Evolutionary conservation across 345 rosid species (phyloP).

Genomic region (Camelina sativa): DNA sequence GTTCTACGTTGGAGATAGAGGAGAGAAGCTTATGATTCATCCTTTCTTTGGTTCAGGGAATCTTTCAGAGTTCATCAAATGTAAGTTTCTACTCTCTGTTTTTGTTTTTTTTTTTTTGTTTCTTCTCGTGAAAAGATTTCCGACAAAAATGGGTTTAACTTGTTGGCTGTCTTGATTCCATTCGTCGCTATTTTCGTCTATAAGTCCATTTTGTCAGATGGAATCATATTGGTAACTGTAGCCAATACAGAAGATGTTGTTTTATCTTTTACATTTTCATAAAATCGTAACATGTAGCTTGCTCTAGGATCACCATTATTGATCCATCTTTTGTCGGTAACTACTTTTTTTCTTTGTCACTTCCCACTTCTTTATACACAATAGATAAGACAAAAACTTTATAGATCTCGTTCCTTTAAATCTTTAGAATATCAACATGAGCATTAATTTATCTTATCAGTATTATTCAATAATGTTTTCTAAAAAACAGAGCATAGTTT

Average conservation of each 20-base stretch:
- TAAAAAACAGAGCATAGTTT: slow-evolving; percentile 18
- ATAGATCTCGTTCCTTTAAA: slow-evolving; percentile 21
- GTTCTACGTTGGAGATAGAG: slow-evolving; percentile 74
- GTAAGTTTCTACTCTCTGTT: slow-evolving; percentile 44
- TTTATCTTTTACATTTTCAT: slow-evolving; percentile 1
- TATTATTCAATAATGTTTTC: slow-evolving; percentile 10
- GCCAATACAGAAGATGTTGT: slow-evolving; percentile 8
- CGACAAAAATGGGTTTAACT: not conserved
- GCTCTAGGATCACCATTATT: slow-evolving; percentile 28
- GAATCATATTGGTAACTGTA: slow-evolving; percentile 6
- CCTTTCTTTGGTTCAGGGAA: slow-evolving; percentile 67
- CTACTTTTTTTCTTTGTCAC: slow-evolving; percentile 25
- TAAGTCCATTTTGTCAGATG: not conserved
- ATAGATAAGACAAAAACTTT: slow-evolving; percentile 36
- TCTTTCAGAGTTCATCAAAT: slow-evolving; percentile 68
- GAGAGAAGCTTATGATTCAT: slow-evolving; percentile 86
- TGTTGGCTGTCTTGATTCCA: slow-evolving; percentile 22
- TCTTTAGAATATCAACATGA: slow-evolving; percentile 25
- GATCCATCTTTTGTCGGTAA: slow-evolving; percentile 43
- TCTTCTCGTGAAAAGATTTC: slow-evolving; percentile 20
- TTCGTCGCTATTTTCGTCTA: not conserved
- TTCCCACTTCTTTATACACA: slow-evolving; percentile 28
- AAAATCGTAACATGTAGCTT: not conserved
- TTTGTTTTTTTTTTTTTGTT: not conserved
- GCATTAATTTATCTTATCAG: not conserved